phyloP scores from a whole-genome alignment of 441 rosid species.

The Corymbia calophylla region DNA sequence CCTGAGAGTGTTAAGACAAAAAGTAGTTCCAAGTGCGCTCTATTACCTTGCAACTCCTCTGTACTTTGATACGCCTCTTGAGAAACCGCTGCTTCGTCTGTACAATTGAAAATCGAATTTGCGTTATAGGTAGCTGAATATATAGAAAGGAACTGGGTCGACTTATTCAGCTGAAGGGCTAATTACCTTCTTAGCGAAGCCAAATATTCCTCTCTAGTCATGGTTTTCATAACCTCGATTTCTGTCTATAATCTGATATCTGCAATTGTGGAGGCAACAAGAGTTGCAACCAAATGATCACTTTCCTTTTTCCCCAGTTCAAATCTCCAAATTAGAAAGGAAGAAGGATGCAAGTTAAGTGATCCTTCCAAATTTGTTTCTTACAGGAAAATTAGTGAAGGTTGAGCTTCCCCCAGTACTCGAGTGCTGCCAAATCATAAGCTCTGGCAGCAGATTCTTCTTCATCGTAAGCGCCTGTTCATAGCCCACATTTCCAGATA shows the following conservation, averaged over 20 bases:
- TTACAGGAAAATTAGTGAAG: constrained; percentile 19
- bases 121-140: neutral
- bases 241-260: constrained; percentile 48
- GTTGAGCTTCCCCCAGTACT: constrained; percentile 33
- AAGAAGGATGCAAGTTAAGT: neutral
- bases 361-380: neutral
- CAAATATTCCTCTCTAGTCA: constrained; percentile 47
- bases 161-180: neutral
- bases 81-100: constrained; percentile 74
- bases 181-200: constrained; percentile 56
- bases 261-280: constrained; percentile 2
- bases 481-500: neutral
- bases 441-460: constrained; percentile 46
- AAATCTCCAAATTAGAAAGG: neutral
- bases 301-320: neutral
- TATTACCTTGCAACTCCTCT: constrained; percentile 65
- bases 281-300: neutral
- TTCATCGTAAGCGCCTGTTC: constrained; percentile 39
- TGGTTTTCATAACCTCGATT: constrained; percentile 36
- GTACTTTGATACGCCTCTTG: constrained; percentile 71
- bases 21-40: neutral
- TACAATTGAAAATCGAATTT: neutral
- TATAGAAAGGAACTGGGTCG: neutral
- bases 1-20: too few relatives aligned
- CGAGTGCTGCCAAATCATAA: constrained; percentile 34